Conservation (phyloP, 2,329 filamentous ascomycete genomes). For the Cordyceps fumosorosea region DNA sequence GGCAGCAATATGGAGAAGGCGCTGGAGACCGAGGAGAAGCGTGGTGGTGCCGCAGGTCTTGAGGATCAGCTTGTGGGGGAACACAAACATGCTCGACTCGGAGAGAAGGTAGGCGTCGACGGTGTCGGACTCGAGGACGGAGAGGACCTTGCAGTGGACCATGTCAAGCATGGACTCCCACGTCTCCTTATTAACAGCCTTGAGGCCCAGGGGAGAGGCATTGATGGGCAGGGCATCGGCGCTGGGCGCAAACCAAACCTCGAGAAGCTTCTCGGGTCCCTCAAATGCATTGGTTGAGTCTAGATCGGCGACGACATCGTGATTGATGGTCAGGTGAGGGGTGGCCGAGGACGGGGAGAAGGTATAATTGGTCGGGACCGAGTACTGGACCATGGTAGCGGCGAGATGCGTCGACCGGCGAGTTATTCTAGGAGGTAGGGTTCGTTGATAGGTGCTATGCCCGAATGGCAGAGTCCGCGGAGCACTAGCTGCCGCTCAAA, state of each 20-base stretch:
- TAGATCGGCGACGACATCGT: conserved; percentile 84
- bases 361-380: conserved; percentile 74
- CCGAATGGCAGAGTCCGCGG: conserved; percentile 56
- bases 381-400: conserved; percentile 66
- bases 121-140: conserved; percentile 84
- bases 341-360: conserved; percentile 77
- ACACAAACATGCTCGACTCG: conserved; percentile 99
- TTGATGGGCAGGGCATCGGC: conserved; percentile 64
- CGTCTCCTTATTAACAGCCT: conserved; percentile 72
- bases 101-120: conserved; percentile 96
- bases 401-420: conserved; percentile 16
- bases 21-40: conserved; percentile 78
- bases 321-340: conserved; percentile 92
- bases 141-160: conserved; percentile 97
- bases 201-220: conserved; percentile 70
- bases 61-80: conserved; percentile 97
- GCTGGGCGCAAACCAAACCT: conserved; percentile 94
- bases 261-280: conserved; percentile 94
- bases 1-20: conserved; percentile 87
- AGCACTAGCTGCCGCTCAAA: conserved; percentile 98
- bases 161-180: conserved; percentile 98
- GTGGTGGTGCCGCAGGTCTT: conserved; percentile 99
- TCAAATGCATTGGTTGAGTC: conserved; percentile 97
- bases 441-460: conserved; percentile 25
- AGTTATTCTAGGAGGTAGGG: conserved; percentile 16